Base-by-base conservation (phyloP, 2,329 filamentous ascomycete species). In the Xylariaceae sp. region DNA sequence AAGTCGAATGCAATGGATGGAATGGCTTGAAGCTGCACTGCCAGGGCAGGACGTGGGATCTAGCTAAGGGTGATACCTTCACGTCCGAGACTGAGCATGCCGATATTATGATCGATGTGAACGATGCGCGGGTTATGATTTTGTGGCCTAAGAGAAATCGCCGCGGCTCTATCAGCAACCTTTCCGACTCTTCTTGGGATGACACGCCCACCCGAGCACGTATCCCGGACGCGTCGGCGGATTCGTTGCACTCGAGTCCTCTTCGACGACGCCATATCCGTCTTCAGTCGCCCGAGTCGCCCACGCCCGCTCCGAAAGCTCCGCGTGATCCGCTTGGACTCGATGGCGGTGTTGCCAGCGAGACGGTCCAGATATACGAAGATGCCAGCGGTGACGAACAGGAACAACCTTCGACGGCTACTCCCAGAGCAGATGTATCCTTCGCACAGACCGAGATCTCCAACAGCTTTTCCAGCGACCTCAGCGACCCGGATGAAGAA, bases 21-120 rank as follows among this genome's bases (percentile, higher is more conserved):
- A 99, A 99, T 71, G 94, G 94, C 12, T 79, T 94, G 62, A 95
- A 90, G 75, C 74, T 99, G 63, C 91, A 96, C 73, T 96, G 90
- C 75, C 87, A 92, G 72, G 90, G 90, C 54, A 85, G 86, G 62
- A 87, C 89, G 2, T 92, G 89, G 77, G 89, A 96, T 62, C 73
- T 99, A 65, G 80, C 78, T 60, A 96, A 96, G 74, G 90, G 88
- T 19, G 91, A 96, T 69, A 88, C 84, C 48, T 97, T 96, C 72
- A 87, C 86, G 46, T 95, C 91, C 55, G 89, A 95, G 72, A 91
- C 91, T 32, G 89, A 91, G 68, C 84, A 86, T 62, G 85, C 85
- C 19, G 91, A 95, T 66, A 91, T 99, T 70, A 95, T 99, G 84
- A 76, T 99, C 60, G 91, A 97, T 70, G 91, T 97, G 42, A 90